Evolutionary conservation across 345 rosid species (phyloP), one percentile per base, ranked within the genome.

Genomic region (Tarenaya hassleriana): DNA sequence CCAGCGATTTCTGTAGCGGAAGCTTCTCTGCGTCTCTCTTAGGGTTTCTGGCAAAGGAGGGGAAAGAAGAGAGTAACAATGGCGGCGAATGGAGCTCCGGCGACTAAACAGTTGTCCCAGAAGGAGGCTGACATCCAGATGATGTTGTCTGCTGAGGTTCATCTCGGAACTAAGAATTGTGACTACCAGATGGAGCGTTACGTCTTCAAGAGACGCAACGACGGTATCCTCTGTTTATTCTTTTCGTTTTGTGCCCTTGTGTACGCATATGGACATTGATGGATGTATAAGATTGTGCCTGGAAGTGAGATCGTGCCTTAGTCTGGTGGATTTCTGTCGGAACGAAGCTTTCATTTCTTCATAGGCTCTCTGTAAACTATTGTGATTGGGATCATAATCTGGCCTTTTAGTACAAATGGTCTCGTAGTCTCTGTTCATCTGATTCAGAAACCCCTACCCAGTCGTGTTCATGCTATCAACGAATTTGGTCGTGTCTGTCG

Each of bases 91-190:
- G 59, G 27, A 0, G 68, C 78, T 6, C 21, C 21, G 24, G 67
- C 67, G 40, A 54, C 69, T 15, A 41, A 55, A 62, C 73, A 65
- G 46, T 73, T 81, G 0, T 70, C 84, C 1, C 75, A 76, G 64
- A 87, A 69, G 70, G 89, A 87, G 64, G 72, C 71, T 10, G 94
- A 87, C 72, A 77, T 81, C 19, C 84, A 71, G 69, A 71, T 87
- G 87, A 84, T 87, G 94, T 52, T 83, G 69, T 76, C 94, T 0
- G 87, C 96, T 1, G 89, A 87, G 41, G 96, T 84, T 32, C 90
- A 87, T 47, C 81, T 84, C 43, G 96, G 94, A 1, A 84, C 96
- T 58, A 87, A 87, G 62, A 84, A 87, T 56, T 84, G 87, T 18
- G 71, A 87, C 31, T 81, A 67, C 58, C 96, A 87, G 61, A 87